A percentile compares a stretch with the other conserved stretches of the same genome.
phyloP scores from a whole-genome alignment of 495 filamentous ascomycete species.

The Aspergillus ellipticus region DNA sequence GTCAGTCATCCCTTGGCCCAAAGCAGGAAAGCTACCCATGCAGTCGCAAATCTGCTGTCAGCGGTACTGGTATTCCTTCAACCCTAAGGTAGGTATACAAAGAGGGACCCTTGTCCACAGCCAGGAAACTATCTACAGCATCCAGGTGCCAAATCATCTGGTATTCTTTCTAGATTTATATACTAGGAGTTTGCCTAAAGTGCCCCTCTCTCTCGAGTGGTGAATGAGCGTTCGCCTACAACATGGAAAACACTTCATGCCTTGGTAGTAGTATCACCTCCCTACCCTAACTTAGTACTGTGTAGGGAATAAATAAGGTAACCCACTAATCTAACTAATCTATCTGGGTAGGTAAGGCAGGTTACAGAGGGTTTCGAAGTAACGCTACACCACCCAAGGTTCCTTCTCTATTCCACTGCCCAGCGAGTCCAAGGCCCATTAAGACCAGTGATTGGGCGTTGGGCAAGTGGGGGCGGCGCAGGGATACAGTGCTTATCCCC shows the following conservation, averaged over 20 bases:
- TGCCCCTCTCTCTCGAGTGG: too few relatives aligned
- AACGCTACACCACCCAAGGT: not conserved
- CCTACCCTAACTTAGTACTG: not conserved
- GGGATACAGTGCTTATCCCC: slow-evolving; percentile 29
- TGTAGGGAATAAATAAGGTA: too few relatives aligned
- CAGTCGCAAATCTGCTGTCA: not conserved
- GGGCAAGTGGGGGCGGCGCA: slow-evolving; percentile 21
- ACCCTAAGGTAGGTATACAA: slow-evolving; percentile 2
- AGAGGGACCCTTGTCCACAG: not conserved
- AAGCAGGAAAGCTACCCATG: not conserved
- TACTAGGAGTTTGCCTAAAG: too few relatives aligned
- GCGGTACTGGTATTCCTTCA: not conserved
- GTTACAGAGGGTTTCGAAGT: not conserved
- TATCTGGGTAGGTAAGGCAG: too few relatives aligned
- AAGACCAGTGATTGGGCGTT: slow-evolving; percentile 14
- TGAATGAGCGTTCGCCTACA: too few relatives aligned
- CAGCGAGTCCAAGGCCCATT: not conserved
- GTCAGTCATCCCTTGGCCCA: not conserved
- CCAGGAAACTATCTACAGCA: too few relatives aligned
- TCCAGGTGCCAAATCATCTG: too few relatives aligned
- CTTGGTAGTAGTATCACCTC: too few relatives aligned
- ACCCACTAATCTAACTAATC: too few relatives aligned
- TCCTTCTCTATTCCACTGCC: slow-evolving; percentile 13
- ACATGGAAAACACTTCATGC: too few relatives aligned
- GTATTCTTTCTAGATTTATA: too few relatives aligned